Conservation (phyloP, 495 filamentous ascomycete genomes). For the Daldinia vernicosa region DNA sequence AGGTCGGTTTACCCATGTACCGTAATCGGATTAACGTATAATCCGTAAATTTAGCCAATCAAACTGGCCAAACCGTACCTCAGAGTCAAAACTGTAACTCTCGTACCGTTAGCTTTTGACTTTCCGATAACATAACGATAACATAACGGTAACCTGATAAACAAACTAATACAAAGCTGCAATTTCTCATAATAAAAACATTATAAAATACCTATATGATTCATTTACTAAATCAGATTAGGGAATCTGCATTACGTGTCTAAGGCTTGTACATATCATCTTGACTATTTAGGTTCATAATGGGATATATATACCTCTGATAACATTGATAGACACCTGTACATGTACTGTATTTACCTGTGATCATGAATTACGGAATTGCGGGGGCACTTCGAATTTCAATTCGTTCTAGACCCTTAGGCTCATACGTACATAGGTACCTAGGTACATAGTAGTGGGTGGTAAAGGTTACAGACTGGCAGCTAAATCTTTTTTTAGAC, state of each 20-base stretch:
- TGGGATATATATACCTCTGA: too few species aligned
- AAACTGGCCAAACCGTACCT: neutral
- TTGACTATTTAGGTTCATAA: too few species aligned
- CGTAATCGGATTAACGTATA: conserved; percentile 31
- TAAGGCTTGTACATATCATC: too few species aligned
- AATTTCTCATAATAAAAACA: neutral
- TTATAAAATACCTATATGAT: too few species aligned
- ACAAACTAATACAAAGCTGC: neutral
- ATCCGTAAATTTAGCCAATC: conserved; percentile 23
- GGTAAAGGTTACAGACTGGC: neutral
- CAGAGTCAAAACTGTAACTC: neutral
- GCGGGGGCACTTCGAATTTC: conserved; percentile 20
- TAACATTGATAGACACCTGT: too few species aligned
- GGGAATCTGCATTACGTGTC: too few species aligned
- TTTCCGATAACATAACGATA: neutral
- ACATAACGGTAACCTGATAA: neutral
- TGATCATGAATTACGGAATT: conserved; percentile 34
- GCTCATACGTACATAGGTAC: too few species aligned
- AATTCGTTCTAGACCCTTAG: conserved; percentile 13
- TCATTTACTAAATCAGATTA: too few species aligned
- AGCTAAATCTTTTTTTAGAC: conserved; percentile 37
- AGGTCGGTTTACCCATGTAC: conserved; percentile 9
- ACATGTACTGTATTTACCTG: neutral
- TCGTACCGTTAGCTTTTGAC: neutral
- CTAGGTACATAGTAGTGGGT: too few species aligned